phyloP scores from a whole-genome alignment of 2,329 filamentous ascomycete species.

The Ophiostoma ulmi region DNA sequence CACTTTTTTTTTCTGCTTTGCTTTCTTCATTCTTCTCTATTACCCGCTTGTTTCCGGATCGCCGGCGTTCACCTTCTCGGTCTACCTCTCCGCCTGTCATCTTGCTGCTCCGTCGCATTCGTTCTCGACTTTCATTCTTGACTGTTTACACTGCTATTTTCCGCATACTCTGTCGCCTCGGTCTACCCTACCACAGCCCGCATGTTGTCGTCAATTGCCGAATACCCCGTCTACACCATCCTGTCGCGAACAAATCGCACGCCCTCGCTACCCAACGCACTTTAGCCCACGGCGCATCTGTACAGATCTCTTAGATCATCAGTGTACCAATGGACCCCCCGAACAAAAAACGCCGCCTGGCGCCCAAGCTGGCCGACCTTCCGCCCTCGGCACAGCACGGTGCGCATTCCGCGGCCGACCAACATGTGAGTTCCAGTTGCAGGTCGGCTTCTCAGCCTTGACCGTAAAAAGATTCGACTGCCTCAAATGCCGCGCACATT shows the following conservation, averaged over 20 bases:
- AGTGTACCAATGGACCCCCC: slow-evolving; percentile 30
- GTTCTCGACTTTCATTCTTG: not conserved
- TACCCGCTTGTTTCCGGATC: slow-evolving; percentile 5
- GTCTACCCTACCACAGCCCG: slow-evolving; percentile 8
- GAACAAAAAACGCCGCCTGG: slow-evolving; percentile 32
- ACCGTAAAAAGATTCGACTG: not conserved
- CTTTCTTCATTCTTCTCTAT: not conserved
- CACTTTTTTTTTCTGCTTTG: not conserved
- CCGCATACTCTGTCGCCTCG: not conserved
- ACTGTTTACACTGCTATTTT: not conserved
- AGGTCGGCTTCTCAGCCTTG: not conserved
- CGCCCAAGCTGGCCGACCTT: slow-evolving; percentile 31
- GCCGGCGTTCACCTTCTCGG: not conserved
- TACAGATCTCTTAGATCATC: slow-evolving; percentile 1
- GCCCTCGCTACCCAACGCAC: slow-evolving; percentile 2
- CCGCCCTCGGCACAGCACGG: slow-evolving; percentile 11
- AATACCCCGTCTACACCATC: not conserved
- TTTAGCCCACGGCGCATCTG: slow-evolving; percentile 12
- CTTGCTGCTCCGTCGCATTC: not conserved
- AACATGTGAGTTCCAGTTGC: not conserved
- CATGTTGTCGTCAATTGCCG: slow-evolving; percentile 20
- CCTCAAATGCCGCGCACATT: not conserved
- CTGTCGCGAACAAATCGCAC: slow-evolving; percentile 11
- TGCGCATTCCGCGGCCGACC: slow-evolving; percentile 1
- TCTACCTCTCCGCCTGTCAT: not conserved